Evolutionary conservation across 2,329 filamentous ascomycete genomes (phyloP).

Genomic region (Fusarium sp.): DNA sequence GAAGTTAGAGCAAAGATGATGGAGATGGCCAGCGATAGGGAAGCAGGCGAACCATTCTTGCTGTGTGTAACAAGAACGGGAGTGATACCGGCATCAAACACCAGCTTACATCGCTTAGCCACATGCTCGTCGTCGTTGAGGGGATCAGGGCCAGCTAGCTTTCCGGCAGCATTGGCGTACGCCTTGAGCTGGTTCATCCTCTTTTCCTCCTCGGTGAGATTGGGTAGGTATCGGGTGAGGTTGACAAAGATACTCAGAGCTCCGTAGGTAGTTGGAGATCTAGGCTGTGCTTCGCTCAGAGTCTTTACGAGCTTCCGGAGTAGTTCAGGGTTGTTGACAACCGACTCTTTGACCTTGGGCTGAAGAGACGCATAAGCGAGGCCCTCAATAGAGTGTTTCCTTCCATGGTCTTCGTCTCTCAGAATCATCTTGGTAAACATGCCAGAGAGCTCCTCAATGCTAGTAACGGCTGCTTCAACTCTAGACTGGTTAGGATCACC

Average conservation of each 20-base stretch:
- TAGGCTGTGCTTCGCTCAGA: conserved; percentile 71
- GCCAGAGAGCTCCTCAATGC: conserved; percentile 75
- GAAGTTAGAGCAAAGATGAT: conserved; percentile 86
- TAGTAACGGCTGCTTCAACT: conserved; percentile 70
- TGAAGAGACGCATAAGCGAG: conserved; percentile 93
- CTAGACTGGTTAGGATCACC: conserved; percentile 60
- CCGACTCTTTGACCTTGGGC: conserved; percentile 85
- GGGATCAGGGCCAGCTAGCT: conserved; percentile 72
- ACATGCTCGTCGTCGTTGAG: conserved; percentile 85
- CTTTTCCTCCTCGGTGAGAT: conserved; percentile 89
- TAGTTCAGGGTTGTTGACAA: conserved; percentile 78
- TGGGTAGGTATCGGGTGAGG: conserved; percentile 84
- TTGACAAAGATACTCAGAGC: conserved; percentile 89
- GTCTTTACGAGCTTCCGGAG: conserved; percentile 79
- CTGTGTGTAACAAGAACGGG: conserved; percentile 83
- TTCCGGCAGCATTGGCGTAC: conserved; percentile 89
- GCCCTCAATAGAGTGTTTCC: conserved; percentile 86
- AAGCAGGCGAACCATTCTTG: conserved; percentile 79
- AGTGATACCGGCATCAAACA: conserved; percentile 85
- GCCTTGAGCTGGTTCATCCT: conserved; percentile 93
- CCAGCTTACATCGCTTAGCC: conserved; percentile 79
- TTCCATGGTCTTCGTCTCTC: conserved; percentile 69
- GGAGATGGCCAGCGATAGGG: conserved; percentile 79
- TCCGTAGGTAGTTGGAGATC: conserved; percentile 85
- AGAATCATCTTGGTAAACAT: conserved; percentile 79